Conservation (phyloP, 768 basidiomycete genomes). For the Auriscalpium orientale region DNA sequence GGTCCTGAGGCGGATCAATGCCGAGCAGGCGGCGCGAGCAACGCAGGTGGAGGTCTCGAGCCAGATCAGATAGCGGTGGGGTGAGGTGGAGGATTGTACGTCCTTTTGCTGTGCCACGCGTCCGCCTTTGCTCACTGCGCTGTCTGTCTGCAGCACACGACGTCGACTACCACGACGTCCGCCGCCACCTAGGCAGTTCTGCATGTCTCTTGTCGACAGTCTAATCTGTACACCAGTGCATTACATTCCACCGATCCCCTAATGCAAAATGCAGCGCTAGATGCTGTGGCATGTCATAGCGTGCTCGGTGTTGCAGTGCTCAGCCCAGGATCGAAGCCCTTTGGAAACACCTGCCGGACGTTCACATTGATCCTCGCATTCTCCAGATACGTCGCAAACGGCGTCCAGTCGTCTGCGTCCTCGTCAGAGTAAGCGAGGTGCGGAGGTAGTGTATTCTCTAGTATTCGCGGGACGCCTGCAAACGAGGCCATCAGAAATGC, state of each 20-base stretch:
- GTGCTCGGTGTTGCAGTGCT: neutral
- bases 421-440: conserved; percentile 33
- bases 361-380: conserved; percentile 84
- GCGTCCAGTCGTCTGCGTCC: conserved; percentile 41
- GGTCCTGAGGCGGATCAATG: conserved; percentile 65
- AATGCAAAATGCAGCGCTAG: neutral
- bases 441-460: conserved; percentile 71
- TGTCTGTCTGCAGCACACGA: conserved; percentile 71
- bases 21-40: conserved; percentile 78
- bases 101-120: conserved; percentile 9
- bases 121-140: neutral
- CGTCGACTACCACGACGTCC: conserved; percentile 91
- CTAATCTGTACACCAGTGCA: neutral
- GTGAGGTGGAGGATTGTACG: conserved; percentile 99
- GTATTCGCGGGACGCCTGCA: conserved; percentile 77
- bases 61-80: conserved; percentile 94
- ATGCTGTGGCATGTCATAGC: too few species aligned
- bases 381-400: conserved; percentile 56
- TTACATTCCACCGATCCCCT: neutral
- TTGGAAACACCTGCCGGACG: conserved; percentile 82
- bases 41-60: conserved; percentile 90
- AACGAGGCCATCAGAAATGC: neutral
- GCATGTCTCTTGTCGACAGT: conserved; percentile 40
- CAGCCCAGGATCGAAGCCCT: conserved; percentile 41
- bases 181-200: conserved; percentile 78